These are phyloP conservation scores for Ampelocalamus luodianensis DNA, from an alignment of 176 grass and related monocot species.

Conservation along the genomic window DNA sequence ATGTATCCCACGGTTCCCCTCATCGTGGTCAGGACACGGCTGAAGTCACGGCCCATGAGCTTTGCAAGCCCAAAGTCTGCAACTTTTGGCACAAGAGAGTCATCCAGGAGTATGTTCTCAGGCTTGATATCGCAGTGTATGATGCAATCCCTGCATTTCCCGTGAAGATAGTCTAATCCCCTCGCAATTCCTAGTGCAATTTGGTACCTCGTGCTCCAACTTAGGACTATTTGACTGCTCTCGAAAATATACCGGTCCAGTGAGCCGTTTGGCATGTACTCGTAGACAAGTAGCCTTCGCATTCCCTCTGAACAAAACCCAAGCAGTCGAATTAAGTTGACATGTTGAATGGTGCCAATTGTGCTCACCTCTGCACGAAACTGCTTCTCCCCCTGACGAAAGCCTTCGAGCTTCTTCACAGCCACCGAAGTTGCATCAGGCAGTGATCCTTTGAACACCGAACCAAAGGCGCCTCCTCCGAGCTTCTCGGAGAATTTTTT, in stretches of 20 bases:
- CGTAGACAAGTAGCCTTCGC: background rate
- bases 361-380: constrained; percentile 32
- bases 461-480: constrained; percentile 67
- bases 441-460: constrained; percentile 56
- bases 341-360: background rate
- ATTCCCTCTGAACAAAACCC: background rate
- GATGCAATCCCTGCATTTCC: constrained; percentile 32
- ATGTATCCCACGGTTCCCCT: background rate
- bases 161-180: background rate
- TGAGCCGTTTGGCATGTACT: background rate
- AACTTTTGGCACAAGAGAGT: background rate
- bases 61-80: background rate
- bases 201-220: background rate
- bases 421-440: constrained; percentile 3
- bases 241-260: background rate
- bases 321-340: background rate
- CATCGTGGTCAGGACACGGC: background rate
- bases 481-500: constrained; percentile 73
- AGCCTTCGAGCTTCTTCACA: constrained; percentile 71
- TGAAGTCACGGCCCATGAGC: background rate
- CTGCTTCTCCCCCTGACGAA: constrained; percentile 75
- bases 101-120: constrained; percentile 52
- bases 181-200: background rate
- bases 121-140: constrained; percentile 63
- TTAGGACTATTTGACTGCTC: background rate